These are phyloP conservation scores for Penicillium lividum DNA, from an alignment of 495 filamentous ascomycete species.

Conservation along the genomic window DNA sequence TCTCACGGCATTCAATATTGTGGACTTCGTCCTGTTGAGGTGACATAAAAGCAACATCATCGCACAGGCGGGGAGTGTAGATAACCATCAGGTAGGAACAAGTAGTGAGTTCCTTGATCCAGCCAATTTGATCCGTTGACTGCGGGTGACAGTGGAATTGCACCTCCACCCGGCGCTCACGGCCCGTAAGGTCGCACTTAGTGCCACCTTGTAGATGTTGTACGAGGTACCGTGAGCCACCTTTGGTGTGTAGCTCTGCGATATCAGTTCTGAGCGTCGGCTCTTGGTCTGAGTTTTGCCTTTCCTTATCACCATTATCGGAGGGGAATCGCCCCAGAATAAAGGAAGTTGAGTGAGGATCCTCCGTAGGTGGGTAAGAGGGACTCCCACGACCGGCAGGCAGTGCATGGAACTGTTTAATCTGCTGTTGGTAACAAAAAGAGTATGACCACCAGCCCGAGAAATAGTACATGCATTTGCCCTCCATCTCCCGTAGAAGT, in stretches of 20 bases:
- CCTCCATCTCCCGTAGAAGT: constrained; percentile 83
- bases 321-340: constrained; percentile 65
- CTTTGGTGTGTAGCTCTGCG: constrained; percentile 76
- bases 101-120: constrained; percentile 93
- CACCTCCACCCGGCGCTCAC: constrained; percentile 81
- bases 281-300: constrained; percentile 33
- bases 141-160: constrained; percentile 92
- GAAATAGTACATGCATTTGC: constrained; percentile 84
- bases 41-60: constrained; percentile 88
- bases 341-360: constrained; percentile 75
- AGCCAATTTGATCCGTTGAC: constrained; percentile 78
- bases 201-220: constrained; percentile 86
- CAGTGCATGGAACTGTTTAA: constrained; percentile 90
- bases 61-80: constrained; percentile 89
- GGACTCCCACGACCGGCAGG: constrained; percentile 65
- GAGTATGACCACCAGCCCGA: constrained; percentile 97
- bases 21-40: constrained; percentile 79
- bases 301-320: constrained; percentile 21
- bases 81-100: constrained; percentile 96
- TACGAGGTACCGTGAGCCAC: constrained; percentile 85
- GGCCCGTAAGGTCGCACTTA: constrained; percentile 87
- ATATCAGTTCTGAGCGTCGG: constrained; percentile 36
- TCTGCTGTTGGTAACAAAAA: constrained; percentile 86
- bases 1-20: constrained; percentile 72
- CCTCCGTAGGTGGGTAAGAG: constrained; percentile 69